phyloP scores from a whole-genome alignment of 2,329 filamentous ascomycete genomes.

The Colletotrichum kahawae region DNA sequence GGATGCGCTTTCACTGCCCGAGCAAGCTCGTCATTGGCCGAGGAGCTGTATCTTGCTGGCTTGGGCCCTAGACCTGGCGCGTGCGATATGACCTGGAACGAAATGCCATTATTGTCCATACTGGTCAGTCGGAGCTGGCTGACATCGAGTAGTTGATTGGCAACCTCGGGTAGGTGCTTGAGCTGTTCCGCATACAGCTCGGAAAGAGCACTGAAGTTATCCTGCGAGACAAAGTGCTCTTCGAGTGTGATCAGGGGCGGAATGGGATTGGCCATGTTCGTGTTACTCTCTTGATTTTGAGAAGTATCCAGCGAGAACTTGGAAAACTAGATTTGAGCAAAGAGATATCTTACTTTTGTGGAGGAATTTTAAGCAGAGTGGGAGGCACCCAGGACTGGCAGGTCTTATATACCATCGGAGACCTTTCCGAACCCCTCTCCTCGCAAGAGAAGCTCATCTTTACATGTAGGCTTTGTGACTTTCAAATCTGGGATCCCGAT shows the following conservation, averaged over 20 bases:
- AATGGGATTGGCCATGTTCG: neutral
- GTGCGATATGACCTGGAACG: slow-evolving; percentile 21
- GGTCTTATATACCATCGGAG: neutral
- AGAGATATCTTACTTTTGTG: neutral
- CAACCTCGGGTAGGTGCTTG: slow-evolving; percentile 23
- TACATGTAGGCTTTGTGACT: neutral
- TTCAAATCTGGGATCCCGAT: neutral
- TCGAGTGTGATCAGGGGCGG: slow-evolving; percentile 43
- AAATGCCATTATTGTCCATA: slow-evolving; percentile 29
- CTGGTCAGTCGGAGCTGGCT: slow-evolving; percentile 26
- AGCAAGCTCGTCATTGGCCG: slow-evolving; percentile 27
- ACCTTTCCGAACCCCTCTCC: neutral
- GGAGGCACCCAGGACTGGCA: neutral
- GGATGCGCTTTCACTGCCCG: slow-evolving; percentile 13
- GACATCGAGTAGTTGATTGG: slow-evolving; percentile 27
- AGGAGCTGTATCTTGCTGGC: slow-evolving; percentile 25
- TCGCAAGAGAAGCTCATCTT: neutral
- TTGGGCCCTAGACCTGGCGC: slow-evolving; percentile 6
- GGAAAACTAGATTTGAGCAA: neutral
- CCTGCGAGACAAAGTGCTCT: slow-evolving; percentile 40
- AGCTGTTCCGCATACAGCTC: slow-evolving; percentile 25
- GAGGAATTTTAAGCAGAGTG: neutral
- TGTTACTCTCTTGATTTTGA: neutral
- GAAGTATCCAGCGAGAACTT: neutral
- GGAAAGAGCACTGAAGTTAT: slow-evolving; percentile 17